phyloP scores from a whole-genome alignment of 2,329 filamentous ascomycete genomes.

The Colletotrichum euphorbiae region DNA sequence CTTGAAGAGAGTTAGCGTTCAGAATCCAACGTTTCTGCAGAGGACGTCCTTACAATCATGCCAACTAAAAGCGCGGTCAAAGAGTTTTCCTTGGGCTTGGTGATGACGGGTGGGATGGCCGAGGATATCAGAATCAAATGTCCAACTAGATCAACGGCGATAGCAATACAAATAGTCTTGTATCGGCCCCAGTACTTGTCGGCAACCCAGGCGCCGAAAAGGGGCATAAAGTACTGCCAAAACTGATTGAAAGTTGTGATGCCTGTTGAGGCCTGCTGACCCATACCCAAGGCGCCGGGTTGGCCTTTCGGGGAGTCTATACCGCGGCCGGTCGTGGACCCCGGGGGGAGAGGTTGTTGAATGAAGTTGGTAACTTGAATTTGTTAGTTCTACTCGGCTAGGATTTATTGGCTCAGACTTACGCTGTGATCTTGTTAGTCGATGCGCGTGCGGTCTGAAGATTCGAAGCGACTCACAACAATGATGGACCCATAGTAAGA shows the following conservation, averaged over 20 bases:
- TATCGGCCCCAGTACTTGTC: conserved; percentile 75
- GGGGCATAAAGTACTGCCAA: conserved; percentile 70
- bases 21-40: not conserved
- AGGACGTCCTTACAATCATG: conserved; percentile 46
- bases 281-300: conserved; percentile 67
- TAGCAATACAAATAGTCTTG: conserved; percentile 73
- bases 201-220: conserved; percentile 63
- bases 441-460: accelerated
- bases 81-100: conserved; percentile 61
- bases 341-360: conserved; percentile 64
- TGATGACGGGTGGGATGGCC: conserved; percentile 72
- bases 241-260: conserved; percentile 65
- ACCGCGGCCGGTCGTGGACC: conserved; percentile 66
- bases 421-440: conserved; percentile 16
- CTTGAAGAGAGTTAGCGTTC: no score
- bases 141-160: conserved; percentile 71
- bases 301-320: conserved; percentile 48
- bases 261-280: conserved; percentile 63
- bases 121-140: conserved; percentile 75
- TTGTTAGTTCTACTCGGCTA: not conserved
- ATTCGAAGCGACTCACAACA: conserved; percentile 64
- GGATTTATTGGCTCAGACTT: not conserved
- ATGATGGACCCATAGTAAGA: conserved; percentile 77
- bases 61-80: conserved; percentile 74
- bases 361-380: conserved; percentile 69